A percentile compares a stretch with the other conserved stretches of the same genome.
phyloP scores from a whole-genome alignment of 768 basidiomycete species.

The Leucosporidium creatinivorum region DNA sequence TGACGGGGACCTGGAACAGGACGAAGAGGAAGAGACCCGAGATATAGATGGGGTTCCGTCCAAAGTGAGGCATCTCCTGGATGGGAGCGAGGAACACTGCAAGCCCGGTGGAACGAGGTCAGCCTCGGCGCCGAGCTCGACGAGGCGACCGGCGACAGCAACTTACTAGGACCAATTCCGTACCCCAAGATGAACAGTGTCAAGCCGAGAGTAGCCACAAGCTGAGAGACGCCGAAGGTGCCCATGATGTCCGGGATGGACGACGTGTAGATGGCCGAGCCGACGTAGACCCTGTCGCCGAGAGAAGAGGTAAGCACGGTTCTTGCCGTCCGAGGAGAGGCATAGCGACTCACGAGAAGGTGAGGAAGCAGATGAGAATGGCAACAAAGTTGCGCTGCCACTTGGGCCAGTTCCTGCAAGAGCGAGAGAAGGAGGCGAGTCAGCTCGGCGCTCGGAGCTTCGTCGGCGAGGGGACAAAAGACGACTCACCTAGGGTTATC shows the following conservation, averaged over 20 bases:
- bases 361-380: slow-evolving; percentile 16
- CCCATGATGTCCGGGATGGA: slow-evolving; percentile 27
- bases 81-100: slow-evolving; percentile 34
- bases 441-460: neutral
- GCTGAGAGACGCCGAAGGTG: slow-evolving; percentile 24
- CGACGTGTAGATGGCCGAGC: slow-evolving; percentile 7
- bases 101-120: neutral
- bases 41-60: slow-evolving; percentile 42
- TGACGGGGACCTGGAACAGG: slow-evolving; percentile 39
- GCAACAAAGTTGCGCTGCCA: slow-evolving; percentile 13
- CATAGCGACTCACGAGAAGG: slow-evolving; percentile 4
- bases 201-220: slow-evolving; percentile 38
- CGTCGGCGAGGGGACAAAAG: neutral
- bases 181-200: slow-evolving; percentile 38
- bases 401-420: slow-evolving; percentile 17
- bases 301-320: no score
- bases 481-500: slow-evolving; percentile 1
- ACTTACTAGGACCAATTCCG: slow-evolving; percentile 39
- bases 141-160: no score
- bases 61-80: slow-evolving; percentile 42
- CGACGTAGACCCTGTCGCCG: slow-evolving; percentile 36
- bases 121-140: neutral
- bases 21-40: slow-evolving; percentile 41
- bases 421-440: neutral
- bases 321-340: no score